A percentile compares a stretch with the other conserved stretches of the same genome.
These are phyloP conservation scores for Fusarium gaditjirri DNA, from an alignment of 2,329 filamentous ascomycete genomes.

Conservation along the genomic window DNA sequence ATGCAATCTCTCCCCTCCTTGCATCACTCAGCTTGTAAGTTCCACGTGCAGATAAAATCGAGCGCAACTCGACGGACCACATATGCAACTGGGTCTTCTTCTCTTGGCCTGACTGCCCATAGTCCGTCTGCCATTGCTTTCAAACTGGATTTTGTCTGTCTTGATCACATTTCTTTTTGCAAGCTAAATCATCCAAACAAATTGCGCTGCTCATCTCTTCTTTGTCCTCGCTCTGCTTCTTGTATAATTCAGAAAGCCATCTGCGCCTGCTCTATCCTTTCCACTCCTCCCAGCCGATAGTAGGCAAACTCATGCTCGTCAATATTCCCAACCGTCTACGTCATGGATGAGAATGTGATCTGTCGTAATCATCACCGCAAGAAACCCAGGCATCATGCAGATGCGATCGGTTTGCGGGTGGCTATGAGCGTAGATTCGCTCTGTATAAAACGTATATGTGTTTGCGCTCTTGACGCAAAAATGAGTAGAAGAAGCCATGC, in stretches of 20 bases:
- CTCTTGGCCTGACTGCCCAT: slow-evolving; percentile 10
- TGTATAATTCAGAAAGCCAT: slow-evolving; percentile 35
- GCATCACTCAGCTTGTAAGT: slow-evolving; percentile 26
- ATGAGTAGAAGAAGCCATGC: slow-evolving; percentile 35
- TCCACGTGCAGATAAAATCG: not conserved
- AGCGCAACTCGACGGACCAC: slow-evolving; percentile 2
- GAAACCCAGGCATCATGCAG: slow-evolving; percentile 2
- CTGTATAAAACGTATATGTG: slow-evolving; percentile 43
- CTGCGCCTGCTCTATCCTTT: slow-evolving; percentile 28
- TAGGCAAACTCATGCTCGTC: slow-evolving; percentile 26
- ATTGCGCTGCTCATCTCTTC: slow-evolving; percentile 20
- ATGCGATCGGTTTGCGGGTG: slow-evolving; percentile 1
- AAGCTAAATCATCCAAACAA: slow-evolving; percentile 9
- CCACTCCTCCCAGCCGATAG: slow-evolving; percentile 15
- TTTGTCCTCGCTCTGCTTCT: slow-evolving; percentile 18
- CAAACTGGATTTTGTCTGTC: slow-evolving; percentile 15
- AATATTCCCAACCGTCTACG: slow-evolving; percentile 28
- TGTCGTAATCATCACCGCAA: slow-evolving; percentile 42
- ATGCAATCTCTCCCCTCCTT: slow-evolving; percentile 5
- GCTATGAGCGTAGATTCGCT: slow-evolving; percentile 36
- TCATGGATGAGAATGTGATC: slow-evolving; percentile 37
- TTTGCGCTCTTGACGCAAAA: slow-evolving; percentile 39
- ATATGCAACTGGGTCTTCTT: not conserved
- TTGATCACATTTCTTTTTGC: slow-evolving; percentile 17
- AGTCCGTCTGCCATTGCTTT: slow-evolving; percentile 16